These are phyloP conservation scores for Nematocida ironsii DNA, from an alignment of 371 early-diverging fungal species.

Conservation along the genomic window DNA sequence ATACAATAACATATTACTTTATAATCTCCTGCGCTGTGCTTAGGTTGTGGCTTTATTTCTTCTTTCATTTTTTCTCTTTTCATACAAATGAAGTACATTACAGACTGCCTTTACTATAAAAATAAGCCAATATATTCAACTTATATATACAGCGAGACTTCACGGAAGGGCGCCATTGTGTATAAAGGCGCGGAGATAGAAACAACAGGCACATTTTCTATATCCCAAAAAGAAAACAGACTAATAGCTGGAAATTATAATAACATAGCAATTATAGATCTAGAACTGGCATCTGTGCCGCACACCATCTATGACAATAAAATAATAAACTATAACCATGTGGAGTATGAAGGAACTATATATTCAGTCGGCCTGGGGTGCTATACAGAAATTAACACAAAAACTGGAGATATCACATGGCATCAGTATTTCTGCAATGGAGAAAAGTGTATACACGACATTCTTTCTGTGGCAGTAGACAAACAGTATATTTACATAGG, in stretches of 20 bases:
- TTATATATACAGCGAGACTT: constrained; percentile 2
- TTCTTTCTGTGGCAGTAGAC: constrained; percentile 7
- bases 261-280: neutral
- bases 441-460: constrained; percentile 31
- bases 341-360: neutral
- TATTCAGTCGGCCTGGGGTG: neutral
- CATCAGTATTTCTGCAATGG: neutral
- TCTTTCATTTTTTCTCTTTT: neutral
- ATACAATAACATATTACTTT: neutral
- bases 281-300: neutral
- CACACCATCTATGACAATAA: neutral
- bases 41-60: neutral
- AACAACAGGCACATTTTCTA: constrained; percentile 31
- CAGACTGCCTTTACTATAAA: constrained; percentile 11
- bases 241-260: constrained; percentile 16
- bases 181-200: neutral
- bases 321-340: constrained; percentile 23
- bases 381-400: constrained; percentile 24
- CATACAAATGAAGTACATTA: constrained; percentile 20
- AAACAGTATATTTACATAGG: constrained; percentile 18
- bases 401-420: neutral
- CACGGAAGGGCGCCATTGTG: neutral
- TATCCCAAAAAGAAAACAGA: constrained; percentile 9
- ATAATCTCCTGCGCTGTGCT: no score
- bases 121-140: constrained; percentile 6